Base-by-base conservation (phyloP, 805 yeast species). In the Kuraishia floccosa region DNA sequence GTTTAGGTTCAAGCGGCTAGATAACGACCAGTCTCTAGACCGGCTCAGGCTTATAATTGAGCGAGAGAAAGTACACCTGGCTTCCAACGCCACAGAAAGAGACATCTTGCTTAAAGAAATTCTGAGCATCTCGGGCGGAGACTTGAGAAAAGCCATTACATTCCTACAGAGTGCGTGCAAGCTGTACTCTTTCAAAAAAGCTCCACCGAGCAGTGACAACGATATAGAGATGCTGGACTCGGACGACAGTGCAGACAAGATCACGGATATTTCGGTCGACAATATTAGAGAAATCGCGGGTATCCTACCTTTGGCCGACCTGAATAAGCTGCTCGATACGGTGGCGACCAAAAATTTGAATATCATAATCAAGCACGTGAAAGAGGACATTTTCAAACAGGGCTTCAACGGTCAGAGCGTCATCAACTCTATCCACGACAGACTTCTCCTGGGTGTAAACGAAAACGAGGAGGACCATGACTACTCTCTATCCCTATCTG, bases 121-220 rank as follows among this genome's bases (percentile, higher is more conserved):
- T 9, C 58, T 91, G 34, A 58, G 54, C n/a, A 75, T 85, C 3
- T 71, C 94, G 13, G 68, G 67, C 33, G 99, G 99, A 35, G 99
- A 91, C 60, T 65, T 91, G 45, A 75, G 99, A 59, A 82, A 77
- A 43, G 94, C 96, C 6, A 87, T 91, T 40, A 91, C 96, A 2
- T 69, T 76, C 35, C 63, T 91, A 27, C 98, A 91, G 55, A 79
- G 91, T 23, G 81, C 94, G 8, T 69, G 85, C 22, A 76, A 72
- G 40, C 54, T 78, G 35, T 63, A 65, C 32, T 23, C 53, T 9
- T 26, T 33, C 23, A 20, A 41, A 45, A n/a, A 39, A 38, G 27
- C 29, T 15, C 20, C 28, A 4, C 26, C 27, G 17, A 22, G 33
- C 5, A 42, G 36, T 2, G 52, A 11, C 26, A 18, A 17, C 1